Evolutionary conservation across 2,329 filamentous ascomycete genomes (phyloP), one percentile per base, ranked within the genome.

Genomic region (Ascocoryne sarcoides): DNA sequence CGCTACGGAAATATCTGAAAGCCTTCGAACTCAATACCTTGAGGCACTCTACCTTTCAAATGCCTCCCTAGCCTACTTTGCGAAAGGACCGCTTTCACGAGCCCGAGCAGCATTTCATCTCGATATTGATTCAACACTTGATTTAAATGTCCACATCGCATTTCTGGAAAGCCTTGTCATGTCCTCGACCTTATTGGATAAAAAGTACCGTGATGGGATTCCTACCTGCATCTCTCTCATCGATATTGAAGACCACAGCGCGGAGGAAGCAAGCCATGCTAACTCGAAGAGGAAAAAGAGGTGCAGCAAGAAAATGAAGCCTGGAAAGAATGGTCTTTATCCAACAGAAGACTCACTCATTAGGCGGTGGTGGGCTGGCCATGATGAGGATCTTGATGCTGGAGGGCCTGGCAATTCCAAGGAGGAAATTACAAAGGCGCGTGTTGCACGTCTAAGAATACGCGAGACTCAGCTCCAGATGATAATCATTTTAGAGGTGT

Each of bases 391-490:
- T 31, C 65, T 73, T 16, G 71, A 77, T 39, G 61, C 62, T 10
- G 54, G 55, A 29, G 44, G 58, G 48, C 43, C 62, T 55, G 59
- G 61, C 33, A 60, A 67, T 38, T 60, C 71, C 2, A 61, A 68
- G 4, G 66, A 74, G 12, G 71, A 77, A 21, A 66, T 77, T 39
- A 48, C 47, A 2, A 82, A 73, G 54, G 71, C 75, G 15, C 73
- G 81, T 30, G 64, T 80, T n/a, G 73, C 78, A 2, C 70, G 77
- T 38, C 62, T 90, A 29, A 75, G 84, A 31, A 79, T 81, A 17
- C 71, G 85, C 44, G 85, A 92, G 63, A 88, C 84, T 0, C 81
- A 89, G 52, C 65, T 89, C 29, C 85, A 92, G 57, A 76, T 90
- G 62, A 86, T 90, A 40, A 59, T 92, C 21, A 79, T 88, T 37